phyloP scores from a whole-genome alignment of 768 basidiomycete genomes.

The Strobilomyces dryophilus region DNA sequence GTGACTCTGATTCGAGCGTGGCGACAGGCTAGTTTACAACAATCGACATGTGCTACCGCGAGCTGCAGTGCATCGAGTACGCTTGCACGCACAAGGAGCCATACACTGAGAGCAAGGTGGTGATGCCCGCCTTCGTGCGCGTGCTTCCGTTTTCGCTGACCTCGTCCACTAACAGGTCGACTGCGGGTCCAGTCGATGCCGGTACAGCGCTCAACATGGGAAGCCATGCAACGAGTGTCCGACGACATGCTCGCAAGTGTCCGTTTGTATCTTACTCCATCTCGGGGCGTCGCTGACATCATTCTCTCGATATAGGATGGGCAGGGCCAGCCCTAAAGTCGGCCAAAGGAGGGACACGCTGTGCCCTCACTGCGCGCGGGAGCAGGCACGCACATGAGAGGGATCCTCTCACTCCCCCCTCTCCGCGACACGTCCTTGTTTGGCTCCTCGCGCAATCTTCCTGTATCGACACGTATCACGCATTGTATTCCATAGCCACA shows the following conservation, averaged over 20 bases:
- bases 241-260: constrained; percentile 41
- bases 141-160: not conserved
- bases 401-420: not conserved
- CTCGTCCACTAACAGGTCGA: constrained; percentile 34
- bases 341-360: constrained; percentile 12
- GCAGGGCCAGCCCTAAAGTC: constrained; percentile 18
- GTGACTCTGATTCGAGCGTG: constrained; percentile 8
- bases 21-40: constrained; percentile 5
- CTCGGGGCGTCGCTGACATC: constrained; percentile 12
- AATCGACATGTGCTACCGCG: constrained; percentile 41
- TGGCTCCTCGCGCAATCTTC: not conserved
- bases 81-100: constrained; percentile 37
- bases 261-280: constrained; percentile 5
- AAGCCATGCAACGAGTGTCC: constrained; percentile 34
- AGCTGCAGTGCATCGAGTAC: constrained; percentile 34
- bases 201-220: constrained; percentile 39
- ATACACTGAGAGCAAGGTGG: constrained; percentile 28
- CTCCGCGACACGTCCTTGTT: not conserved
- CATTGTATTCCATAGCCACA: not conserved
- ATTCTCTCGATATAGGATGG: constrained; percentile 14
- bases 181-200: constrained; percentile 37
- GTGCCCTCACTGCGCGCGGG: constrained; percentile 22
- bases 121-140: not conserved
- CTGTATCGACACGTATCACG: not conserved
- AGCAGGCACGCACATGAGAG: constrained; percentile 7